Percentiles rank a stretch among this genome's conserved stretches.
Evolutionary conservation across 768 basidiomycete genomes (phyloP).

Genomic region (Hypsizygus marmoreus): DNA sequence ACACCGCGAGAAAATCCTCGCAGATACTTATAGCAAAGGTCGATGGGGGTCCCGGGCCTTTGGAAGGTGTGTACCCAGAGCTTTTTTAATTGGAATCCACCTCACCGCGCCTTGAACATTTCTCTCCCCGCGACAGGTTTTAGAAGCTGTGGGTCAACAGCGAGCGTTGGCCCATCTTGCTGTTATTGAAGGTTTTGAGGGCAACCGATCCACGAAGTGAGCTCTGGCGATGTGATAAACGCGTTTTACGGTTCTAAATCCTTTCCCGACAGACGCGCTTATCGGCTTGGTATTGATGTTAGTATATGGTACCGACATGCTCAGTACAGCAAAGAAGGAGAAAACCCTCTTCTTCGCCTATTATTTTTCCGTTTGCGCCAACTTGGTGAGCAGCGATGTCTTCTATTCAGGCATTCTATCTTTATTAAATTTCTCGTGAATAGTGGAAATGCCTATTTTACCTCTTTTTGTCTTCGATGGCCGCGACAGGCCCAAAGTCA

Average conservation of each 20-base stretch:
- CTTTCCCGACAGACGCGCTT: slow-evolving; percentile 42
- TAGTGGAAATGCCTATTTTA: slow-evolving; percentile 48
- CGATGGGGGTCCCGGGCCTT: slow-evolving; percentile 30
- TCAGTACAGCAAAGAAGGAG: slow-evolving; percentile 57
- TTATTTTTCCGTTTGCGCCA: slow-evolving; percentile 66
- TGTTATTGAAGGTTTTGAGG: slow-evolving; percentile 30
- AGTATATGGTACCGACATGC: slow-evolving; percentile 71
- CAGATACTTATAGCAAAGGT: background rate
- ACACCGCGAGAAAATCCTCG: background rate
- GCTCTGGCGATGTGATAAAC: slow-evolving; percentile 47
- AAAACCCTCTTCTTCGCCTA: slow-evolving; percentile 72
- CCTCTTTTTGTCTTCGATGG: slow-evolving; percentile 81
- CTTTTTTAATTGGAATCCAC: background rate
- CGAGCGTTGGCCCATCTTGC: slow-evolving; percentile 26
- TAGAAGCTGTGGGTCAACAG: slow-evolving; percentile 24
- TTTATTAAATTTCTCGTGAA: background rate
- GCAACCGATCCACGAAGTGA: slow-evolving; percentile 52
- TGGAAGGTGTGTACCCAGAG: slow-evolving; percentile 23
- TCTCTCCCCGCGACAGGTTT: slow-evolving; percentile 7
- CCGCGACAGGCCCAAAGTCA: slow-evolving; percentile 60
- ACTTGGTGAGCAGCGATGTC: slow-evolving; percentile 49
- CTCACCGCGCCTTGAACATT: no score
- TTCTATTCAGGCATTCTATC: slow-evolving; percentile 25
- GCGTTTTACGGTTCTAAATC: slow-evolving; percentile 46
- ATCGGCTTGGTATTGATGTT: slow-evolving; percentile 68